Evolutionary conservation across 495 filamentous ascomycete species (phyloP).

Genomic region (Tuber microsphaerosporum): DNA sequence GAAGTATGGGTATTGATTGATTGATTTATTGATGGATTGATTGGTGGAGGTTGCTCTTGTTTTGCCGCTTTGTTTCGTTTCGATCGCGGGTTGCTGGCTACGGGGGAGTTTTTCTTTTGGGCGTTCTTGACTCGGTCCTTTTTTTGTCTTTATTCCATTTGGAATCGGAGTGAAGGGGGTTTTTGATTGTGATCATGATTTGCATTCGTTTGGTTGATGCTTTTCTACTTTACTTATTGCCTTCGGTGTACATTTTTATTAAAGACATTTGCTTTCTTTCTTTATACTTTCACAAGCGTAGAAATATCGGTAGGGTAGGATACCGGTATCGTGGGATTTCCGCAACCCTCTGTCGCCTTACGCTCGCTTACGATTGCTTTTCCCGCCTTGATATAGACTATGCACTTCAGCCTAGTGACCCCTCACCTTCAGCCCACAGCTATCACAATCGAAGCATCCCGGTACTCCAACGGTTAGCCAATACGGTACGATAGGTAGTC

Average conservation of each 20-base stretch:
- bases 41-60: background rate
- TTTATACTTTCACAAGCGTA: background rate
- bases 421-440: background rate
- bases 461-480: background rate
- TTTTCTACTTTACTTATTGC: background rate
- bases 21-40: background rate
- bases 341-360: background rate
- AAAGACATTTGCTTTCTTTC: background rate
- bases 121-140: background rate
- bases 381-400: background rate
- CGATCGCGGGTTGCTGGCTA: background rate
- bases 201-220: background rate
- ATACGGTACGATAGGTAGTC: background rate
- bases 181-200: background rate
- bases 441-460: background rate
- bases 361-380: background rate
- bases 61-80: background rate
- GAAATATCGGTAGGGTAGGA: background rate
- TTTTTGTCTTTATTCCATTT: background rate
- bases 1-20: background rate
- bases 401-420: slow-evolving; percentile 1
- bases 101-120: background rate
- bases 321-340: background rate
- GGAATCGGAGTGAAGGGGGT: background rate
- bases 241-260: background rate